phyloP scores from a whole-genome alignment of 768 basidiomycete genomes.

The Lentinula raphanica region DNA sequence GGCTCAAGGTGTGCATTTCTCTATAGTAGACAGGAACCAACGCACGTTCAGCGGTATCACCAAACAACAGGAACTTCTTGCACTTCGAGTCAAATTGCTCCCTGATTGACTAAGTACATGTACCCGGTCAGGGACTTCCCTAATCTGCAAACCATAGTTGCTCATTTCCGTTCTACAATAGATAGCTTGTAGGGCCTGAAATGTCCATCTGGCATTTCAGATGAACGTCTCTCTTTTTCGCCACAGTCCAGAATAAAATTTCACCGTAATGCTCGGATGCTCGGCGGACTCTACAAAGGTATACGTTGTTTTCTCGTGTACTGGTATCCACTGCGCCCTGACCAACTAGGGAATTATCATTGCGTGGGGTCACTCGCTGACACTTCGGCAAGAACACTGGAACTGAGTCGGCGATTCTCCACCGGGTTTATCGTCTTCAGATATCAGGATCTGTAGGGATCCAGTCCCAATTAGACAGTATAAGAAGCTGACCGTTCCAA shows the following conservation, averaged over 20 bases:
- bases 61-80: background rate
- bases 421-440: background rate
- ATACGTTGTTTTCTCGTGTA: background rate
- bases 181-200: background rate
- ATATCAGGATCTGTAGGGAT: background rate
- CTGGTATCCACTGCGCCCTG: background rate
- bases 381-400: background rate
- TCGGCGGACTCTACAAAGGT: background rate
- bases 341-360: background rate
- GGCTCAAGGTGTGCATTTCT: background rate
- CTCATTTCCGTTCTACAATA: no score
- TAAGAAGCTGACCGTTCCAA: background rate
- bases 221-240: background rate
- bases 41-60: no score
- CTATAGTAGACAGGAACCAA: background rate
- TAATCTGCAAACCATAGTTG: background rate
- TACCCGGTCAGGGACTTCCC: background rate
- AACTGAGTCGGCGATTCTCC: background rate
- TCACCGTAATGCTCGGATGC: background rate
- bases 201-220: background rate
- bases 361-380: background rate
- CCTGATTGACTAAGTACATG: background rate
- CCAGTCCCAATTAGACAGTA: background rate
- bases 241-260: background rate
- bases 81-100: background rate